phyloP scores from a whole-genome alignment of 2,329 filamentous ascomycete species.

The Ophiognomonia clavigignenti-juglandacearum region DNA sequence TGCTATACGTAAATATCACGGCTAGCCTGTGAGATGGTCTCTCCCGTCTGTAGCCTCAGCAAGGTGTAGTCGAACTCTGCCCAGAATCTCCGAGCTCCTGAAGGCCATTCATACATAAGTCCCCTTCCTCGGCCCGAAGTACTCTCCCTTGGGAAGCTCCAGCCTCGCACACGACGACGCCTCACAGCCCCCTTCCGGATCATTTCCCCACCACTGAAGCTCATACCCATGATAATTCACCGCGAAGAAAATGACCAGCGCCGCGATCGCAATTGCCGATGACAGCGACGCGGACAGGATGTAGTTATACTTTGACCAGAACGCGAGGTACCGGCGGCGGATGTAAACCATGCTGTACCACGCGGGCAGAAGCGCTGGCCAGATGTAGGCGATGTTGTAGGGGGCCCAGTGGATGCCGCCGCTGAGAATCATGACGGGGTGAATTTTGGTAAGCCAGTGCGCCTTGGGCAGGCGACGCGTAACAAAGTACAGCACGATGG shows the following conservation, averaged over 20 bases:
- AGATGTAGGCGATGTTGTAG: slow-evolving; percentile 38
- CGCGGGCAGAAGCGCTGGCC: slow-evolving; percentile 30
- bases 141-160: slow-evolving; percentile 19
- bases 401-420: slow-evolving; percentile 39
- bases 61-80: too few relatives aligned
- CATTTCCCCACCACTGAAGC: slow-evolving; percentile 35
- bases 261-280: slow-evolving; percentile 32
- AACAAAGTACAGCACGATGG: too few relatives aligned
- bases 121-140: slow-evolving; percentile 19
- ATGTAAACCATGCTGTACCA: slow-evolving; percentile 36
- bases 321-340: slow-evolving; percentile 31
- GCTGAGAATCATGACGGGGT: slow-evolving; percentile 35
- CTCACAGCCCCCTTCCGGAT: slow-evolving; percentile 27
- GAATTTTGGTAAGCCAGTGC: too few relatives aligned
- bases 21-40: too few relatives aligned
- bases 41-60: too few relatives aligned
- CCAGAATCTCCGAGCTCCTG: too few relatives aligned
- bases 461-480: too few relatives aligned
- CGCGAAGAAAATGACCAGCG: slow-evolving; percentile 34
- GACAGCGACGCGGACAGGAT: slow-evolving; percentile 32
- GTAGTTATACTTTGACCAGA: slow-evolving; percentile 40
- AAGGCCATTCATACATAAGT: too few relatives aligned
- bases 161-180: slow-evolving; percentile 16
- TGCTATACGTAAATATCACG: too few relatives aligned
- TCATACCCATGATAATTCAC: slow-evolving; percentile 28